Evolutionary conservation across 2,329 filamentous ascomycete genomes (phyloP), one percentile per base, ranked within the genome.

Genomic region (Purpureocillium lavendulum): DNA sequence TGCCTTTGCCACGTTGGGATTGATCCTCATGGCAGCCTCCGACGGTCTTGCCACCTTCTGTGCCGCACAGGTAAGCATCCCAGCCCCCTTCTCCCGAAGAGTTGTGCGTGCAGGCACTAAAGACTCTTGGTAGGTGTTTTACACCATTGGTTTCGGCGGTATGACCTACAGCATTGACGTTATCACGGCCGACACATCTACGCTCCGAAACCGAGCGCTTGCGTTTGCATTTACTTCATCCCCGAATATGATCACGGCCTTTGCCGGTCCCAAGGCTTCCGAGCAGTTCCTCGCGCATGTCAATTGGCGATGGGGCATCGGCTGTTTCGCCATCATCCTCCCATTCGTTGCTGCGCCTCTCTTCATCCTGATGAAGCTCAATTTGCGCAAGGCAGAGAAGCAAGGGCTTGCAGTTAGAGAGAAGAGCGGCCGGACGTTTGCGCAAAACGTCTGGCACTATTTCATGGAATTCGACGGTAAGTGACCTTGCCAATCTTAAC

Each of bases 141-240:
- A 82, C 53, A 72, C 69, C 30, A 68, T 80, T 29, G 80, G 80
- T 13, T 64, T 68, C 39, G 71, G 69, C 8, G 80, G 77, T 21
- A 62, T 83, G 36, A 71, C 71, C 39, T 83, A 80, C 49, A 67
- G 70, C n/a, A 64, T 82, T 17, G 71, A 74, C 42, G 73, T 85
- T 12, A 75, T 84, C 50, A 75, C 80, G 37, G 77, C 80, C 28
- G 81, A 85, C 51, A 79, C 76, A 2, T 79, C 57, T 7, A 51
- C 44, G 31, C 49, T 66, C 5, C 50, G 46, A 36, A 66, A 64
- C 33, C 56, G 62, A 50, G 62, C 57, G 5, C 37, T 67, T 9
- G 58, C 58, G 7, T 66, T 58, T 30, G 60, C 57, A 15, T 58
- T 67, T 28, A 64, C 63, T 18, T 60, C 59, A 12, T 59, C 62